Percentiles rank a stretch among this genome's conserved stretches.
Evolutionary conservation across 768 basidiomycete species (phyloP).

Genomic region (Tylopilus vinaceipallidus): DNA sequence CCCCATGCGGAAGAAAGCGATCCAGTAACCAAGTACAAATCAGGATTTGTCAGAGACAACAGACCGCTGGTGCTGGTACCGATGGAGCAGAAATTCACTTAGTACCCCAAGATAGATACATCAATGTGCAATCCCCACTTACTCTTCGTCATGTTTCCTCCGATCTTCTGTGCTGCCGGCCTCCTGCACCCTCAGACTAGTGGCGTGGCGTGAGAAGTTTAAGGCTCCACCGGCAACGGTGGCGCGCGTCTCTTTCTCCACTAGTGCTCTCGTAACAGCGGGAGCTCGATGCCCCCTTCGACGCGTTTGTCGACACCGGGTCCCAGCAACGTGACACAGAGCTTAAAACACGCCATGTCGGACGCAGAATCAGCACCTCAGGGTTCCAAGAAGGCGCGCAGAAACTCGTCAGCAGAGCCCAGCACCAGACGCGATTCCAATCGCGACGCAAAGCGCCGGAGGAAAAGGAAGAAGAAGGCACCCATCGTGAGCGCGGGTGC

Average conservation of each 20-base stretch:
- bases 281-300: constrained; percentile 24
- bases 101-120: no score
- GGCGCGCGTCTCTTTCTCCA: background rate
- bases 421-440: constrained; percentile 15
- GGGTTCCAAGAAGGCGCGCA: constrained; percentile 25
- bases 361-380: constrained; percentile 22
- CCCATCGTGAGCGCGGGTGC: constrained; percentile 18
- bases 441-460: constrained; percentile 28
- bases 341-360: constrained; percentile 22
- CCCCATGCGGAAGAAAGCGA: no score
- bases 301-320: constrained; percentile 20
- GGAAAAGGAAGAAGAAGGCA: constrained; percentile 29
- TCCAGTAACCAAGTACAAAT: no score
- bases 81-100: no score
- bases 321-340: constrained; percentile 2
- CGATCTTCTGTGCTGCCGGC: background rate
- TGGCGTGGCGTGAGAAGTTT: constrained; percentile 31
- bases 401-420: constrained; percentile 17
- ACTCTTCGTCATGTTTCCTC: background rate
- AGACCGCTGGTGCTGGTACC: no score
- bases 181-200: no score
- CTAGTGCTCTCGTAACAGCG: background rate
- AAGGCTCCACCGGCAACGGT: background rate
- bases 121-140: background rate
- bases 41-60: no score